Conservation (phyloP, 1,284 basidiomycete genomes). For the Inonotus hispidus region DNA sequence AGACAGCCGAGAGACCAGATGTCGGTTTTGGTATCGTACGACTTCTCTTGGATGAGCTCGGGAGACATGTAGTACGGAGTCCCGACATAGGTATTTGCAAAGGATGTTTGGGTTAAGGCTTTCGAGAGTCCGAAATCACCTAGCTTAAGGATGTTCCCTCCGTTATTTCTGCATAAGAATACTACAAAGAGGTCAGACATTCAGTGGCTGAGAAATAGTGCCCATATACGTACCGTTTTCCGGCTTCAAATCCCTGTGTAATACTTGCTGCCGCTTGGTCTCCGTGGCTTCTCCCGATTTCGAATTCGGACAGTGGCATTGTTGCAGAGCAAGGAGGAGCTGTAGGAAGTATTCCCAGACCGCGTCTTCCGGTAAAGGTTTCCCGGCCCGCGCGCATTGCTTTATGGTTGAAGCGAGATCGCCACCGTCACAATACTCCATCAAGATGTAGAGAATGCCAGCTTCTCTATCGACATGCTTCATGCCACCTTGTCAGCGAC, state of each 20-base stretch:
- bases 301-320: slow-evolving; percentile 81
- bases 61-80: slow-evolving; percentile 99
- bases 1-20: slow-evolving; percentile 98
- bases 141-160: slow-evolving; percentile 77
- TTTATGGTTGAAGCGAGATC: slow-evolving; percentile 87
- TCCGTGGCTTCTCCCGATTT: slow-evolving; percentile 43
- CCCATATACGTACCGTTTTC: slow-evolving; percentile 73
- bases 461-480: slow-evolving; percentile 84
- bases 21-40: slow-evolving; percentile 96
- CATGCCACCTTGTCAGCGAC: slow-evolving; percentile 18
- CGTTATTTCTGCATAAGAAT: slow-evolving; percentile 69
- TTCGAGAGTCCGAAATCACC: slow-evolving; percentile 97
- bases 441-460: slow-evolving; percentile 89
- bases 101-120: slow-evolving; percentile 79
- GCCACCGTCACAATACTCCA: slow-evolving; percentile 96
- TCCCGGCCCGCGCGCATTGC: slow-evolving; percentile 60
- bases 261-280: slow-evolving; percentile 61
- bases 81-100: slow-evolving; percentile 97
- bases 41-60: slow-evolving; percentile 92
- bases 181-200: slow-evolving; percentile 27
- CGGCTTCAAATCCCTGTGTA: slow-evolving; percentile 94
- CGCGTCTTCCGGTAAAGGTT: slow-evolving; percentile 82
- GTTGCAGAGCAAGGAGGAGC: slow-evolving; percentile 82
- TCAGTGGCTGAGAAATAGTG: background rate
- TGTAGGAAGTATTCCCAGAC: slow-evolving; percentile 96